Evolutionary conservation across 2,329 filamentous ascomycete species (phyloP), one percentile per base, ranked within the genome.

Genomic region (Aspergillus luchuensis): DNA sequence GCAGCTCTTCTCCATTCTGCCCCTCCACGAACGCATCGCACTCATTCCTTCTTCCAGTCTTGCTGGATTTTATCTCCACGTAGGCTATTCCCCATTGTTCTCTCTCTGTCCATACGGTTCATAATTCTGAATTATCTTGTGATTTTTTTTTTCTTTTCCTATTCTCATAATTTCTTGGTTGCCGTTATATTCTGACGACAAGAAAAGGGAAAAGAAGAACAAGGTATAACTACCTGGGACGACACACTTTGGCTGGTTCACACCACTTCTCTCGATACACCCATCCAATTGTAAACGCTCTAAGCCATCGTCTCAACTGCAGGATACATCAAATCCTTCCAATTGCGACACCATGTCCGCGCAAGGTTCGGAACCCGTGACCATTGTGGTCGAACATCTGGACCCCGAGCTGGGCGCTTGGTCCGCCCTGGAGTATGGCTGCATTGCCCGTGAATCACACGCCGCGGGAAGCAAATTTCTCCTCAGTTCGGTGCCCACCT

Each of bases 371-470:
- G 66, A 64, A 17, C 74, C 76, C 66, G 91, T 92, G 78, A 93
- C 88, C 47, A 97, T 95, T 79, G 91, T 98, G 71, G 93, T 98
- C 69, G 94, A 98, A 82, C 94, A 99, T 78, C 88, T 99, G 66
- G 95, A 99, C 80, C 89, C 91, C 43, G 95, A 99, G 78, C 85
- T 99, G 30, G 95, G 96, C 36, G 86, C 87, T 43, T 99, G 95
- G 95, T 98, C 95, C 23, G 88, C 91, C 65, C 86, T 98, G 56
- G 95, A 99, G 80, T 99, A 99, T 80, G 81, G 87, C 58, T 86
- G 90, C 71, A 97, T 99, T 74, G 92, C 92, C 55, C 82, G 85
- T 62, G 95, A 99, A 81, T 92, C 90, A 56, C 81, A 87, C 64
- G 83, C 84, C 23, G 79, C 86, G 3, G 85, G 85, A 36, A 86